A percentile compares a stretch with the other conserved stretches of the same genome.
phyloP scores from a whole-genome alignment of 805 yeast genomes.

The Candida sakaeoensis region DNA sequence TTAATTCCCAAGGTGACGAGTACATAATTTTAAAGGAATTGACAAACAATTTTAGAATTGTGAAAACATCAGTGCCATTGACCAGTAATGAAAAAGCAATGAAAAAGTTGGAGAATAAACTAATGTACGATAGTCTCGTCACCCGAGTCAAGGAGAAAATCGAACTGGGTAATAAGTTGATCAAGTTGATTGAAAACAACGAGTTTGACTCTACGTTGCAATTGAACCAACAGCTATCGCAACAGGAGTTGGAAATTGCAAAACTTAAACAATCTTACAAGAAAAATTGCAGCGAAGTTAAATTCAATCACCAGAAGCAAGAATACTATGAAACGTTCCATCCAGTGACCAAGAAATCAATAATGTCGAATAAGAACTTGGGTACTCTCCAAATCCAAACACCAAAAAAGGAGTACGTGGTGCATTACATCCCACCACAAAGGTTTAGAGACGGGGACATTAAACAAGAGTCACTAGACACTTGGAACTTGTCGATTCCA shows the following conservation, averaged over 20 bases:
- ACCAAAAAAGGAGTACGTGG: slow-evolving; percentile 16
- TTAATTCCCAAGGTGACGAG: slow-evolving; percentile 37
- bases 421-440: slow-evolving; percentile 23
- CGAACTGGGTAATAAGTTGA: slow-evolving; percentile 20
- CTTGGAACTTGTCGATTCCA: slow-evolving; percentile 28
- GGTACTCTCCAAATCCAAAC: slow-evolving; percentile 15
- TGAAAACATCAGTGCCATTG: slow-evolving; percentile 13
- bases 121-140: slow-evolving; percentile 22
- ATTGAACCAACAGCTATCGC: slow-evolving; percentile 9
- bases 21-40: slow-evolving; percentile 34
- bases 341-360: slow-evolving; percentile 13
- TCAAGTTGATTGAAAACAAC: slow-evolving; percentile 12
- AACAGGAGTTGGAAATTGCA: slow-evolving; percentile 15
- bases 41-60: slow-evolving; percentile 22
- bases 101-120: slow-evolving; percentile 17
- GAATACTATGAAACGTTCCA: slow-evolving; percentile 12
- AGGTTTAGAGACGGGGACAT: slow-evolving; percentile 13
- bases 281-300: slow-evolving; percentile 9
- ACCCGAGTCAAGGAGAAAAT: slow-evolving; percentile 26
- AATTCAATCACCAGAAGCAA: slow-evolving; percentile 4
- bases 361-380: slow-evolving; percentile 12
- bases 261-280: slow-evolving; percentile 22
- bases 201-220: slow-evolving; percentile 12
- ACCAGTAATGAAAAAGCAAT: slow-evolving; percentile 16
- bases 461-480: slow-evolving; percentile 3